These are phyloP conservation scores for Apiospora kogelbergensis DNA, from an alignment of 2,329 filamentous ascomycete species.

Conservation along the genomic window DNA sequence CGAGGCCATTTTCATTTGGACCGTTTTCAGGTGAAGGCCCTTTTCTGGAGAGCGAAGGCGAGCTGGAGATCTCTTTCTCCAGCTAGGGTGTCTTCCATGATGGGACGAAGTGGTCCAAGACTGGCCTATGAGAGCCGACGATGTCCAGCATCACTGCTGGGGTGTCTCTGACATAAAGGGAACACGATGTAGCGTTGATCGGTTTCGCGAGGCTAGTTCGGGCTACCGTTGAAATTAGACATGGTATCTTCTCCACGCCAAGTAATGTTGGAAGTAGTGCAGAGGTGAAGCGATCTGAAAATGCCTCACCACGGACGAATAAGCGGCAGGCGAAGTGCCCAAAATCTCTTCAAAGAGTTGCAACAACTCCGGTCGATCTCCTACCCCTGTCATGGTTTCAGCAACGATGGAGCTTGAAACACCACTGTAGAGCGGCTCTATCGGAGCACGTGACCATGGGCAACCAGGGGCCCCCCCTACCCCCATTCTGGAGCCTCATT, in stretches of 20 bases:
- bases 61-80: not conserved
- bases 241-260: conserved; percentile 15
- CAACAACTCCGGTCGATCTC: conserved; percentile 11
- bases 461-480: not conserved
- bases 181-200: conserved; percentile 24
- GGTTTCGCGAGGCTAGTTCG: conserved; percentile 25
- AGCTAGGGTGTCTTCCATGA: conserved; percentile 12
- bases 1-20: not conserved
- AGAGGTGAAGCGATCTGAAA: conserved; percentile 17
- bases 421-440: conserved; percentile 17
- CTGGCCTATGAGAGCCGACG: conserved; percentile 21
- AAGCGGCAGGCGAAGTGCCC: conserved; percentile 10
- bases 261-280: conserved; percentile 16
- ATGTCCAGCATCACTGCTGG: conserved; percentile 5
- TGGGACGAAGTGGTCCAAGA: conserved; percentile 23
- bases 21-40: conserved; percentile 12
- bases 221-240: conserved; percentile 16
- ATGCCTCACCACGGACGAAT: conserved; percentile 25
- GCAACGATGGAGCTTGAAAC: conserved; percentile 26
- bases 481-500: not conserved
- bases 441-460: conserved; percentile 22
- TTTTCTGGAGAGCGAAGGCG: not conserved
- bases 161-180: conserved; percentile 22
- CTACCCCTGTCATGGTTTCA: conserved; percentile 23
- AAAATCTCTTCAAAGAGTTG: conserved; percentile 12